Base-by-base conservation (phyloP, 441 rosid genomes). In the Metrosideros polymorpha region DNA sequence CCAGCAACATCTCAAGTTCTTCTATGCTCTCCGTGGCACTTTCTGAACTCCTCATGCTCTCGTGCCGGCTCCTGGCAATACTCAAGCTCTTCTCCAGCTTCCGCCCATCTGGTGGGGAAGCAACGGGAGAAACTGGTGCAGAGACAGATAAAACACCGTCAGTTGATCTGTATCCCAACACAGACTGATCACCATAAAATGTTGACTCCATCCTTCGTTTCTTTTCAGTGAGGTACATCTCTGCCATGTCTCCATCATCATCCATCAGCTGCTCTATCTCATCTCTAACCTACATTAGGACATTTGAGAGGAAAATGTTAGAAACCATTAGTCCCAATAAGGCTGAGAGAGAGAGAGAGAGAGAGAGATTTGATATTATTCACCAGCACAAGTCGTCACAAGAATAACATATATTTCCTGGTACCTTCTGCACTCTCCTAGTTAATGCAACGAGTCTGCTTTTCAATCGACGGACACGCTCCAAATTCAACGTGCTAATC, bases 201-300 rank as follows among this genome's bases (percentile, higher is more conserved):
- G 94, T 88, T 45, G 98, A 91, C 85, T 96, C 99, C 96, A 94
- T 93, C 85, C 99, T 93, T 35, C 86, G 91, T 91, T 98, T 98
- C 93, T 98, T 98, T 91, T 98, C 99, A 6, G 99, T 96, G 39
- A 98, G 98, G 93, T 93, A 95, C 99, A 98, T 96, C 91, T 98
- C 99, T 12, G 99, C 99, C 99, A 98, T 96, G 89, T 98, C 99
- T 56, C 99, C 99, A 85, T 98, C 99, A 91, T 98, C 99, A 89
- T 98, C 99, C 99, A 98, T 96, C 66, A 98, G 94, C 91, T 98
- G 99, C 89, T 98, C 99, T 57, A 98, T 96, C 94, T 98, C 99
- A 91, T 98, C 99, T 87, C 99, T 92, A 87, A 95, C 98, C 98
- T 95, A 91, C 88, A 82, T 75, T 75, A 51, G 84, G n/a, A 83